Evolutionary conservation across 306 rosid genomes (phyloP).

Genomic region (Lotus japonicus): DNA sequence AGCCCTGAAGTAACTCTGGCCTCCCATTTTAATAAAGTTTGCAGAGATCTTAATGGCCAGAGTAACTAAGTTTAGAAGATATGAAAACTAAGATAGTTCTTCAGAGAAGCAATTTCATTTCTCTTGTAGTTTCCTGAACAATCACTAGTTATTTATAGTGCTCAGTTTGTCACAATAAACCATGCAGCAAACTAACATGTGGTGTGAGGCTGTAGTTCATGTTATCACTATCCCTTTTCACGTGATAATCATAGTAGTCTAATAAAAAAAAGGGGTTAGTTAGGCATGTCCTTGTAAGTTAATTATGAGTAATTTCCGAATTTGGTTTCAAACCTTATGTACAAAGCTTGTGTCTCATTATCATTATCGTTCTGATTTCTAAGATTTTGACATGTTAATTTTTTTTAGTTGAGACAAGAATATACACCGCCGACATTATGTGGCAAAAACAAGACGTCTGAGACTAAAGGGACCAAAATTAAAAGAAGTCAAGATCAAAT

Average conservation of each 20-base stretch:
- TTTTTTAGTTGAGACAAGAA: too few relatives aligned
- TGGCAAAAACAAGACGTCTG: too few relatives aligned
- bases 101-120: conserved; percentile 12
- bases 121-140: neutral
- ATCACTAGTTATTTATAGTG: conserved; percentile 24
- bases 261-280: conserved; percentile 21
- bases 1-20: conserved; percentile 14
- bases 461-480: too few relatives aligned
- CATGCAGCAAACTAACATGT: conserved; percentile 31
- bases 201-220: neutral
- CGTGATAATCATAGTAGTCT: neutral
- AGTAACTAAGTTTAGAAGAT: neutral
- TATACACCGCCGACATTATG: too few relatives aligned
- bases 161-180: conserved; percentile 9
- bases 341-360: too few relatives aligned
- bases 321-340: neutral
- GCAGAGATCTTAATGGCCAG: conserved; percentile 5
- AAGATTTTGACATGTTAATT: neutral
- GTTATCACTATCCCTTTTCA: neutral
- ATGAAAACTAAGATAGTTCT: neutral
- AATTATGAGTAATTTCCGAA: neutral
- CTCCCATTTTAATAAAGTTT: conserved; percentile 31
- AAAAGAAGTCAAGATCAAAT: too few relatives aligned
- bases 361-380: too few relatives aligned
- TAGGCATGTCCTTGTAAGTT: conserved; percentile 12